Percentiles rank a stretch among this genome's conserved stretches.
Conservation (phyloP, 2,329 filamentous ascomycete species). For the Colletotrichum sansevieriae region DNA sequence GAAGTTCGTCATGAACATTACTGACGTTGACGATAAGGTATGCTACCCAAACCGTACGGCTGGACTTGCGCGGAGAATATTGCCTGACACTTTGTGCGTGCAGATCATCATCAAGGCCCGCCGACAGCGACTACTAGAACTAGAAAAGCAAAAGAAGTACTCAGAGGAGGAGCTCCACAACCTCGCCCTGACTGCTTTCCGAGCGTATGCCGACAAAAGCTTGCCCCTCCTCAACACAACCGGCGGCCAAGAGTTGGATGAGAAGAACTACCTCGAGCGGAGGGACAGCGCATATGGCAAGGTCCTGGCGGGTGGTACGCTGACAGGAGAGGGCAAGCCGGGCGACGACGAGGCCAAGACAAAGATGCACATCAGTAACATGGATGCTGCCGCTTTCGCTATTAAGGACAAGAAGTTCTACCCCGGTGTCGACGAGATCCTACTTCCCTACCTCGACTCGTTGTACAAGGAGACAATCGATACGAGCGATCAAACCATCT, state of each 20-base stretch:
- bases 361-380: slow-evolving; percentile 86
- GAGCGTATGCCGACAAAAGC: slow-evolving; percentile 67
- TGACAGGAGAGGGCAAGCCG: slow-evolving; percentile 70
- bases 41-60: not conserved
- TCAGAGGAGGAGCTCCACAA: slow-evolving; percentile 60
- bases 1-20: slow-evolving; percentile 93
- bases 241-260: slow-evolving; percentile 58
- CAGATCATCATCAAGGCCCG: slow-evolving; percentile 74
- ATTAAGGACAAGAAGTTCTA: slow-evolving; percentile 65
- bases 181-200: slow-evolving; percentile 66
- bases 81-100: not conserved
- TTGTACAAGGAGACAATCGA: slow-evolving; percentile 73
- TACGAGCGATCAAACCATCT: slow-evolving; percentile 77
- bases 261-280: slow-evolving; percentile 62
- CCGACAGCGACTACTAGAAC: slow-evolving; percentile 84
- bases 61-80: no score
- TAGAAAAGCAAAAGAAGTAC: slow-evolving; percentile 78
- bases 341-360: slow-evolving; percentile 87
- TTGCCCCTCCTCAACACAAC: slow-evolving; percentile 64
- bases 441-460: slow-evolving; percentile 86
- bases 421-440: slow-evolving; percentile 72
- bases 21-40: slow-evolving; percentile 84
- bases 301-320: slow-evolving; percentile 67
- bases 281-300: slow-evolving; percentile 67
- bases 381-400: slow-evolving; percentile 64